Conservation (phyloP, 192 early-diverging fungal genomes). For the Rhizoclosmatium globosum region DNA sequence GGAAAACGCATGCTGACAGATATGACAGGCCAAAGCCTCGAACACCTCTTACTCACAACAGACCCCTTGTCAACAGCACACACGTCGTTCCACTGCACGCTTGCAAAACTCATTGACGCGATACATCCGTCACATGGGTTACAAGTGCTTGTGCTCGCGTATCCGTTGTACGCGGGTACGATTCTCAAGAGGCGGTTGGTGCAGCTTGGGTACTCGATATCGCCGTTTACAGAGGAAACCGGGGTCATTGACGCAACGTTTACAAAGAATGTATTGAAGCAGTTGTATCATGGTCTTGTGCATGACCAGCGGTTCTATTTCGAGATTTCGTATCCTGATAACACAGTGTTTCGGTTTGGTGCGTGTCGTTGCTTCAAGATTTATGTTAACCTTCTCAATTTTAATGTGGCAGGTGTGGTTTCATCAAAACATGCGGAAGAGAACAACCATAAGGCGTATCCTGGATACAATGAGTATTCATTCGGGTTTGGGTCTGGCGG, state of each 20-base stretch:
- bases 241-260: constrained; percentile 41
- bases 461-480: constrained; percentile 48
- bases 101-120: constrained; percentile 56
- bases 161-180: constrained; percentile 45
- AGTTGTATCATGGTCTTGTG: constrained; percentile 48
- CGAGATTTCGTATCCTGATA: constrained; percentile 55
- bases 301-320: constrained; percentile 56
- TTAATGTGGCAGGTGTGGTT: constrained; percentile 44
- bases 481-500: constrained; percentile 56
- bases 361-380: neutral
- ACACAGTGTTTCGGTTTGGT: constrained; percentile 55
- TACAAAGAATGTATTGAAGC: constrained; percentile 44
- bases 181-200: constrained; percentile 53
- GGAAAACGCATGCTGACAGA: constrained; percentile 34
- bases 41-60: constrained; percentile 25
- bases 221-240: constrained; percentile 41
- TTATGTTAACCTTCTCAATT: neutral
- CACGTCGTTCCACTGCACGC: constrained; percentile 45
- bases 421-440: constrained; percentile 9
- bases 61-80: neutral
- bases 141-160: constrained; percentile 52
- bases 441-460: constrained; percentile 42
- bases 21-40: constrained; percentile 48
- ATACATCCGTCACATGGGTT: constrained; percentile 61
- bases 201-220: constrained; percentile 52